phyloP scores from a whole-genome alignment of 768 basidiomycete species.

The Trametopsis cervina region DNA sequence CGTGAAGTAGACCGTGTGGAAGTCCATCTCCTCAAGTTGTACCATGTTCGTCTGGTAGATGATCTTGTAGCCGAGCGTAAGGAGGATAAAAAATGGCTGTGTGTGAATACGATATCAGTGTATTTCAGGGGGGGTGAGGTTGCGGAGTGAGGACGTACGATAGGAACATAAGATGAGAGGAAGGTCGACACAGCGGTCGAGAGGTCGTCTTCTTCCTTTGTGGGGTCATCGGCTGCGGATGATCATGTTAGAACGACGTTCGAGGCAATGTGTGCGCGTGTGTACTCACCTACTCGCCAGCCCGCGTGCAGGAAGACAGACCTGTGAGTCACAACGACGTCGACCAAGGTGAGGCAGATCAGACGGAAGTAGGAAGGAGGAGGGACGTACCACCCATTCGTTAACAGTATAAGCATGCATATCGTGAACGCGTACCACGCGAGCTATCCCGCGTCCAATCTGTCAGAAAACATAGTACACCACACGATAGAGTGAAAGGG shows the following conservation, averaged over 20 bases:
- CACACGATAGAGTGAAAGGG: too few relatives aligned
- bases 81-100: constrained; percentile 21
- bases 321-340: too few relatives aligned
- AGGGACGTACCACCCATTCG: constrained; percentile 22
- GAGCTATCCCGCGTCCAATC: too few relatives aligned
- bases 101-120: too few relatives aligned
- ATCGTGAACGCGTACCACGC: constrained; percentile 21
- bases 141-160: constrained; percentile 19
- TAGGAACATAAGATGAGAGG: constrained; percentile 21
- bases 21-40: constrained; percentile 19
- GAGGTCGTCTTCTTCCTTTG: too few relatives aligned
- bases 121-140: too few relatives aligned
- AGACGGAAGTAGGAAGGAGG: too few relatives aligned
- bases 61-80: constrained; percentile 25
- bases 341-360: too few relatives aligned
- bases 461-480: too few relatives aligned
- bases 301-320: constrained; percentile 20
- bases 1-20: constrained; percentile 8
- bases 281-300: constrained; percentile 19
- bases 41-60: constrained; percentile 23
- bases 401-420: constrained; percentile 20
- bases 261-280: too few relatives aligned
- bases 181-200: constrained; percentile 16
- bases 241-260: too few relatives aligned
- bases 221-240: too few relatives aligned